Conservation (phyloP, 306 rosid genomes). For the Vicia faba region DNA sequence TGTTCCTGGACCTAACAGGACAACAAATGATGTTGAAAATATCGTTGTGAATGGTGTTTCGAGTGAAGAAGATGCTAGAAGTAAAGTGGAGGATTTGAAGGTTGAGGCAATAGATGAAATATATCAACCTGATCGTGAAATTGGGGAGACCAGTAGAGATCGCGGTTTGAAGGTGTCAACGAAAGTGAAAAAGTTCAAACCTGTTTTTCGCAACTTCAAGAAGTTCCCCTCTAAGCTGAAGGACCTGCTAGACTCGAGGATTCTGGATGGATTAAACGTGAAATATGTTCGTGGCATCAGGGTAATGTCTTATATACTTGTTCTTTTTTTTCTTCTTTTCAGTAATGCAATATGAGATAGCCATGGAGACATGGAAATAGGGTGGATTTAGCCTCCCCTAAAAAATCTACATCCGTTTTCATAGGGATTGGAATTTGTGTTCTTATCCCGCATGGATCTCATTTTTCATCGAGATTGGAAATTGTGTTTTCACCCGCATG, state of each 20-base stretch:
- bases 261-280: conserved; percentile 71
- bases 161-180: neutral
- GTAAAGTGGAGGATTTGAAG: no score
- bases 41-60: neutral
- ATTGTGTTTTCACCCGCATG: no score
- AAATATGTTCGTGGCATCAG: conserved; percentile 54
- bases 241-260: conserved; percentile 66
- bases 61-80: neutral
- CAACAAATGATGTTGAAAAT: conserved; percentile 26
- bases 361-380: no score
- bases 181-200: conserved; percentile 23
- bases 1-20: conserved; percentile 34
- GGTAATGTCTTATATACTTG: conserved; percentile 46
- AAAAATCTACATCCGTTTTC: no score
- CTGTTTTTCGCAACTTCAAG: conserved; percentile 26
- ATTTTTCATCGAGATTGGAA: no score
- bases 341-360: neutral
- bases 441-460: no score
- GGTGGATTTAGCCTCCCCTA: no score
- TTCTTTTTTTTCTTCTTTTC: neutral
- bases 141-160: neutral
- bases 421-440: no score
- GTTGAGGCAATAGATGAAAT: no score
- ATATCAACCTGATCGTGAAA: neutral
- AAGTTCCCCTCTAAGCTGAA: conserved; percentile 60